These are phyloP conservation scores for Adansonia madagascariensis DNA, from an alignment of 441 rosid species.

Conservation along the genomic window DNA sequence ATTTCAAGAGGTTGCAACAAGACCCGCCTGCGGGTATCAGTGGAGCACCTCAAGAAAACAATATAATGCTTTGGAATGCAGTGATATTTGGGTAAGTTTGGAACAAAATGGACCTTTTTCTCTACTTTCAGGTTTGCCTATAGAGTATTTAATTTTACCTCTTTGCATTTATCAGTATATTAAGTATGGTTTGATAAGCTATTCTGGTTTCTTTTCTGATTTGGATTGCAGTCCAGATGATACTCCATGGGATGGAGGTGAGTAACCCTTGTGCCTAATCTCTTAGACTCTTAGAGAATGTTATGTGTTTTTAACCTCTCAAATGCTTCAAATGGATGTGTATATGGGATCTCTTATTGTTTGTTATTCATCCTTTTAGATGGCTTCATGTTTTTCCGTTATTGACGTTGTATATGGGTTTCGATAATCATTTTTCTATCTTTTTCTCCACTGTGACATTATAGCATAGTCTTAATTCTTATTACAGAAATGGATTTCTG, in stretches of 20 bases:
- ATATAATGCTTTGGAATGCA: constrained; percentile 71
- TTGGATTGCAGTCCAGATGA: constrained; percentile 63
- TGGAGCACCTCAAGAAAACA: constrained; percentile 71
- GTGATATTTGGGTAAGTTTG: constrained; percentile 63
- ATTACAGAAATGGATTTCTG: neutral
- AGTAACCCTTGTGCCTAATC: neutral
- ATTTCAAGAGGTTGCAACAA: constrained; percentile 75
- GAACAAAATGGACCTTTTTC: neutral
- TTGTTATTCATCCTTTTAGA: neutral
- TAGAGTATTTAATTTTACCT: neutral
- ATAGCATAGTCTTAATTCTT: constrained; percentile 8
- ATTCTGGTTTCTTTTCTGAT: constrained; percentile 29
- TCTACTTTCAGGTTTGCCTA: neutral
- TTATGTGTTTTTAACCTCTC: neutral
- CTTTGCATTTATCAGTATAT: constrained; percentile 14
- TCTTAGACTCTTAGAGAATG: neutral
- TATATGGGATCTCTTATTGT: neutral
- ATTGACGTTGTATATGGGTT: neutral
- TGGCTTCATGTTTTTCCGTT: neutral
- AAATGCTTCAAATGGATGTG: neutral
- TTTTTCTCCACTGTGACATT: neutral
- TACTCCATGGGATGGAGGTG: constrained; percentile 80
- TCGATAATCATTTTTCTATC: neutral
- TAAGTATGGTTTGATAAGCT: constrained; percentile 16
- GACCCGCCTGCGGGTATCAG: constrained; percentile 76